Percentiles rank a stretch among this genome's conserved stretches.
Evolutionary conservation across 73 alveolate species (phyloP).

Genomic region (Durusdinium trenchii): DNA sequence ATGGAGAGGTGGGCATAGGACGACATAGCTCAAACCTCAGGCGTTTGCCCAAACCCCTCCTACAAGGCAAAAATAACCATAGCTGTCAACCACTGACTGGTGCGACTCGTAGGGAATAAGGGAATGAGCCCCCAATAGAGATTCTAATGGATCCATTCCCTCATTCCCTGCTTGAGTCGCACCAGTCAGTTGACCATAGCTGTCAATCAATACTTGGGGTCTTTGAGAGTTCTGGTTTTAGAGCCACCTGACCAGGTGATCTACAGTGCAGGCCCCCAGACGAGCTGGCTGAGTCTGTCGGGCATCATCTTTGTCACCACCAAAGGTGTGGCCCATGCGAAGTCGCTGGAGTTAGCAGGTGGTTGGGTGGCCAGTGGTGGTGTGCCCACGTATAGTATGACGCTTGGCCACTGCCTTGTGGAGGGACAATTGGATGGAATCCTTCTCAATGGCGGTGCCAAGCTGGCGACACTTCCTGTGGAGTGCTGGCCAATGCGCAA

Average conservation of each 20-base stretch:
- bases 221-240: too few species aligned
- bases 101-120: too few species aligned
- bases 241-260: too few species aligned
- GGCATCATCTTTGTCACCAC: slow-evolving; percentile 24
- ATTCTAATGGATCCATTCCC: too few species aligned
- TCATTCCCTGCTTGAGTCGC: too few species aligned
- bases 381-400: slow-evolving; percentile 10
- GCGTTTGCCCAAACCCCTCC: too few species aligned
- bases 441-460: slow-evolving; percentile 10
- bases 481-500: slow-evolving; percentile 47
- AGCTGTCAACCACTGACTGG: too few species aligned
- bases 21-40: too few species aligned
- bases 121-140: too few species aligned
- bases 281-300: not conserved
- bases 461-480: slow-evolving; percentile 26
- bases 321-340: not conserved
- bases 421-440: not conserved
- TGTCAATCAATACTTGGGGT: too few species aligned
- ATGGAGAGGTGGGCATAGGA: slow-evolving; percentile 28
- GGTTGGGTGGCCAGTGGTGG: slow-evolving; percentile 53
- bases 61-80: too few species aligned
- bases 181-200: too few species aligned
- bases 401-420: slow-evolving; percentile 11
- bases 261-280: not conserved
- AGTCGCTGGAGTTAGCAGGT: not conserved